Evolutionary conservation across 768 basidiomycete genomes (phyloP).

Genomic region (Leccinum uliginosum): DNA sequence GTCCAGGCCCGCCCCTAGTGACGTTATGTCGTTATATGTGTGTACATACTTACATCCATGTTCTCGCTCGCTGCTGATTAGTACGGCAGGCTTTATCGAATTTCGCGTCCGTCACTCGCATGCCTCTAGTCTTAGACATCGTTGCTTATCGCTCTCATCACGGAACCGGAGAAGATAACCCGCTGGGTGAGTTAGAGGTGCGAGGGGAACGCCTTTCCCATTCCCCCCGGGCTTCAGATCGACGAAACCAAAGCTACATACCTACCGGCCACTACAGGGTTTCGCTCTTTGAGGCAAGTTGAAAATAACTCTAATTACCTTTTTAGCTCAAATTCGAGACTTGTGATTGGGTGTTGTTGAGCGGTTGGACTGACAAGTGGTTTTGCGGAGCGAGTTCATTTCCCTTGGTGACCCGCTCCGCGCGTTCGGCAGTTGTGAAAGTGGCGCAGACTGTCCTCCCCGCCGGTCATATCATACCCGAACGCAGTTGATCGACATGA

Average conservation of each 20-base stretch:
- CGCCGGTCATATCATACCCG: neutral
- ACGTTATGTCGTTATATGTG: neutral
- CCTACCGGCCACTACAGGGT: accelerated
- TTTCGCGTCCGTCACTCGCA: neutral
- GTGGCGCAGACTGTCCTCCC: neutral
- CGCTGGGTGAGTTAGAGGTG: neutral
- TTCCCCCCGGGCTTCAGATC: neutral
- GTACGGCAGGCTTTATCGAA: neutral
- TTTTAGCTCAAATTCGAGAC: neutral
- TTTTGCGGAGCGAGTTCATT: neutral
- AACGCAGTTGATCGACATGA: neutral
- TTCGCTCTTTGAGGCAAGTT: neutral
- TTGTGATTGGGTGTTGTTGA: neutral
- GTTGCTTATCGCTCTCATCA: neutral
- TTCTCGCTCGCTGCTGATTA: neutral
- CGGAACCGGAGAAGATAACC: neutral
- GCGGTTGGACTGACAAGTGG: neutral
- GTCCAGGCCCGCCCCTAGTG: neutral
- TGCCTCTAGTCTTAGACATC: neutral
- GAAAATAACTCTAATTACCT: neutral
- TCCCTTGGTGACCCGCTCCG: neutral
- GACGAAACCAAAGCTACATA: neutral
- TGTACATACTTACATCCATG: neutral
- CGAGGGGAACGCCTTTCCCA: neutral
- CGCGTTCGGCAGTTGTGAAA: neutral